Base-by-base conservation (phyloP, 2,329 filamentous ascomycete genomes). In the Aspergillus novoparasiticus region DNA sequence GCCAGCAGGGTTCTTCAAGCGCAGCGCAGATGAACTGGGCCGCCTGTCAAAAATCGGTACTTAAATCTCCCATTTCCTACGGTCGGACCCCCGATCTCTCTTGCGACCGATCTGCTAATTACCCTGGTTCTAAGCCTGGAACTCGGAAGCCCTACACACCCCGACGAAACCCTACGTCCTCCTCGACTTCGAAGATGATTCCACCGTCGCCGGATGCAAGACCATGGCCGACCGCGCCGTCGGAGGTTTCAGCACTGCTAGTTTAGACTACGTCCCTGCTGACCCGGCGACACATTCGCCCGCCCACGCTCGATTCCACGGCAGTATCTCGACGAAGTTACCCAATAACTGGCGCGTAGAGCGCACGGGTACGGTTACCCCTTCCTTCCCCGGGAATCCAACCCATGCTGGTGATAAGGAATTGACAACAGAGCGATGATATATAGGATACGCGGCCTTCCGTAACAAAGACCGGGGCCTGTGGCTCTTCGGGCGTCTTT, bases 201-300 rank as follows among this genome's bases (percentile, higher is more conserved):
- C 67, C 1, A 66, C 73, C 2, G 74, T 79, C 14, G 69, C 70
- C 32, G 67, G 66, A 54, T 81, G 79, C 70, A 95, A 96, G 77
- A 83, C 91, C 68, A 95, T 98, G 89, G 91, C 89, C 69, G 94
- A 99, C 76, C 83, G 84, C 62, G 90, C 94, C 72, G 92, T 96
- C 28, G 94, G 94, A 66, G 95, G 94, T 63, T 94, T 87, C 80
- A 97, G 94, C 39, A 86, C 86, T 21, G 90, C 88, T 48, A 81
- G 86, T 51, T 83, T 98, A 64, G 90, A 94, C 71, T 89, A 87
- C 75, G 81, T 88, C 46, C 80, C 80, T n/a, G 79, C 77, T 3
- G 81, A 85, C 26, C 65, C 75, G 30, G 69, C 76, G 2, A 72
- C 77, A 6, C 75, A 77, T 59, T 72, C 69, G 53, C 86, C 86